phyloP scores from a whole-genome alignment of 345 rosid genomes.

The Eutrema yunnanense region DNA sequence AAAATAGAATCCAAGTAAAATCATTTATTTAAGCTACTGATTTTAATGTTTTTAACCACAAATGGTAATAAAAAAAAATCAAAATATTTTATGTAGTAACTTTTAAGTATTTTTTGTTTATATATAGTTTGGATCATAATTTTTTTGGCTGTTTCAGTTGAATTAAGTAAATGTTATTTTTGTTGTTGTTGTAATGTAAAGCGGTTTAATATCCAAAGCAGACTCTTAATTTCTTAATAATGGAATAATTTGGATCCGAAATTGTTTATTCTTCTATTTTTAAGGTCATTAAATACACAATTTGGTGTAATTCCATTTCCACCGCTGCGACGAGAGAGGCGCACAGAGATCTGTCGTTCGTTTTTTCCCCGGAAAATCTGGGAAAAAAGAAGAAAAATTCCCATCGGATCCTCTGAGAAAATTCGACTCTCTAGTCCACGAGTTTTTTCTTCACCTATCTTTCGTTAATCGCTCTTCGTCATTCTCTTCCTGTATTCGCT shows the following conservation, averaged over 20 bases:
- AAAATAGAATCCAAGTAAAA: background rate
- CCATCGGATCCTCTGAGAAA: constrained; percentile 15
- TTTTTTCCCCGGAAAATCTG: constrained; percentile 30
- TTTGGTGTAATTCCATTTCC: constrained; percentile 27
- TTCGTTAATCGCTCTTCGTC: constrained; percentile 7
- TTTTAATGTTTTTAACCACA: no score
- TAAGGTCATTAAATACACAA: background rate
- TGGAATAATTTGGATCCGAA: background rate
- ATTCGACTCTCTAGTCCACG: constrained; percentile 24
- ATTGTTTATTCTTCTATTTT: background rate
- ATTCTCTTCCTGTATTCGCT: background rate
- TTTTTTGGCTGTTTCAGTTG: background rate
- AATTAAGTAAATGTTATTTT: no score
- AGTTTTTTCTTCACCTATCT: background rate
- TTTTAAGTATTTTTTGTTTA: no score
- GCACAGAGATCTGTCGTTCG: constrained; percentile 23
- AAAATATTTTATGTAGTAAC: no score
- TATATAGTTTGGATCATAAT: no score
- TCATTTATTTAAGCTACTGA: no score
- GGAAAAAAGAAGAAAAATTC: background rate
- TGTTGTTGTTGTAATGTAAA: background rate
- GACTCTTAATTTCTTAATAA: background rate
- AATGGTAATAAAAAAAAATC: background rate
- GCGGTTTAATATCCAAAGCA: background rate
- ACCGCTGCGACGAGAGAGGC: constrained; percentile 23